phyloP scores from a whole-genome alignment of 2,329 filamentous ascomycete genomes.

The Remersonia thermophila region DNA sequence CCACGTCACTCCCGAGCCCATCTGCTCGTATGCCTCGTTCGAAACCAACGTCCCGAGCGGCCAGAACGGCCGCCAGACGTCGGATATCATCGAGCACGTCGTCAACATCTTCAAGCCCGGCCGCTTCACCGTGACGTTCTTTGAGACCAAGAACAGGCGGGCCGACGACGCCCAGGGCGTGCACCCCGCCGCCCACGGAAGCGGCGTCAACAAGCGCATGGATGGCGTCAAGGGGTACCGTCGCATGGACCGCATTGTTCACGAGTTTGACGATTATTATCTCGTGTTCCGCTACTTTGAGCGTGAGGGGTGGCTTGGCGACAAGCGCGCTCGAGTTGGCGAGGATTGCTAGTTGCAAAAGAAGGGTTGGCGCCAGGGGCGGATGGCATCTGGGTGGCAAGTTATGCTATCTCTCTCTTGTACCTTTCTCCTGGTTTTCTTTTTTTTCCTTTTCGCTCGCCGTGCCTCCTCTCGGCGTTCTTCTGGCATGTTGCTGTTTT shows the following conservation, averaged over 20 bases:
- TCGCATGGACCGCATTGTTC: conserved; percentile 85
- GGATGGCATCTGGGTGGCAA: conserved; percentile 2
- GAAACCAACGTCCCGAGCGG: conserved; percentile 93
- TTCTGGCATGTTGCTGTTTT: no score
- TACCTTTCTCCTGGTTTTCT: background rate
- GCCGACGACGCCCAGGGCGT: conserved; percentile 4
- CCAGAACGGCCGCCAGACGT: conserved; percentile 77
- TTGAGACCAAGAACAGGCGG: conserved; percentile 62
- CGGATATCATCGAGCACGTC: conserved; percentile 85
- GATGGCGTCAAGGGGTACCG: conserved; percentile 78
- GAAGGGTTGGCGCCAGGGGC: background rate
- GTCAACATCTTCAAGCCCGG: conserved; percentile 93
- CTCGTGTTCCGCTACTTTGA: conserved; percentile 95
- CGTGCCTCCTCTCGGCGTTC: no score
- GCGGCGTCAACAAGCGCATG: conserved; percentile 39
- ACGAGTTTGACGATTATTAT: conserved; percentile 95
- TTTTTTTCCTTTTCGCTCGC: no score
- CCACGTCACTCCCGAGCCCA: conserved; percentile 91
- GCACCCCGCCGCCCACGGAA: conserved; percentile 21
- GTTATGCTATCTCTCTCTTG: background rate
- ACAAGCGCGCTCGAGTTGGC: conserved; percentile 40
- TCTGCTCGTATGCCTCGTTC: conserved; percentile 95
- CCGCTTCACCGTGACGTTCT: conserved; percentile 93
- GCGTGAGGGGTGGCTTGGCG: conserved; percentile 61
- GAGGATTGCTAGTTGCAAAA: conserved; percentile 32